These are phyloP conservation scores for Epicoccum nigrum DNA, from an alignment of 2,329 filamentous ascomycete species.

Conservation along the genomic window DNA sequence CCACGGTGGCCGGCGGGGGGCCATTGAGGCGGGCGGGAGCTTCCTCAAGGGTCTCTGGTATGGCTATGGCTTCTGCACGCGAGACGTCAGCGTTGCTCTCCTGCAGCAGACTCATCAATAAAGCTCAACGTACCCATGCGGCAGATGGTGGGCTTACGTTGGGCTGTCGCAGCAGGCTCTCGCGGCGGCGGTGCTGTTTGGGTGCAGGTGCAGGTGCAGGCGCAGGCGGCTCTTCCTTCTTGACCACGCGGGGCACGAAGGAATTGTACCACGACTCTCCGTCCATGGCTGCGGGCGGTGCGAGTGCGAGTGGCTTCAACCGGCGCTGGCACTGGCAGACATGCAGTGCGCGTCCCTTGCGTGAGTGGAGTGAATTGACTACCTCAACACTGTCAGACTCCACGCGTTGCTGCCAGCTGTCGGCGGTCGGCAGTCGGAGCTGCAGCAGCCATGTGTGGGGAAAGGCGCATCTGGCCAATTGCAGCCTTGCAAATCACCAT, in stretches of 20 bases:
- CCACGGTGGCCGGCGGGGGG: slow-evolving; percentile 70
- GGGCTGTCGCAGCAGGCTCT: slow-evolving; percentile 68
- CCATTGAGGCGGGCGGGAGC: slow-evolving; percentile 57
- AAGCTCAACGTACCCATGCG: slow-evolving; percentile 36
- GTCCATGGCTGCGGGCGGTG: slow-evolving; percentile 62
- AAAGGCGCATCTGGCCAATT: neutral
- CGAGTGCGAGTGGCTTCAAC: slow-evolving; percentile 9
- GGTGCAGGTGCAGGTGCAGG: too few species aligned
- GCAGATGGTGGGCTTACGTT: slow-evolving; percentile 52
- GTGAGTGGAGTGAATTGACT: neutral
- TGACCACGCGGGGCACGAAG: slow-evolving; percentile 68
- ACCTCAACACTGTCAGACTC: neutral
- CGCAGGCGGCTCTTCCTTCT: slow-evolving; percentile 53
- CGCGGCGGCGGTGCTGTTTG: slow-evolving; percentile 66
- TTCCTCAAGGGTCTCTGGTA: slow-evolving; percentile 66
- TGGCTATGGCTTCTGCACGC: slow-evolving; percentile 62
- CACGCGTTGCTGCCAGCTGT: slow-evolving; percentile 14
- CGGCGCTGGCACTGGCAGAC: slow-evolving; percentile 9
- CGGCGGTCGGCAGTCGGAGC: slow-evolving; percentile 10
- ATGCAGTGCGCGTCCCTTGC: slow-evolving; percentile 9
- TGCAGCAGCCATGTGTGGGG: neutral
- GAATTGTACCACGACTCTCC: slow-evolving; percentile 77
- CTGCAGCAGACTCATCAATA: slow-evolving; percentile 56
- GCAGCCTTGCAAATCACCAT: neutral
- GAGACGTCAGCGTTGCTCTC: slow-evolving; percentile 61